Percentiles rank a stretch among this genome's conserved stretches.
phyloP scores from a whole-genome alignment of 495 filamentous ascomycete genomes.

The Xylaria grammica region DNA sequence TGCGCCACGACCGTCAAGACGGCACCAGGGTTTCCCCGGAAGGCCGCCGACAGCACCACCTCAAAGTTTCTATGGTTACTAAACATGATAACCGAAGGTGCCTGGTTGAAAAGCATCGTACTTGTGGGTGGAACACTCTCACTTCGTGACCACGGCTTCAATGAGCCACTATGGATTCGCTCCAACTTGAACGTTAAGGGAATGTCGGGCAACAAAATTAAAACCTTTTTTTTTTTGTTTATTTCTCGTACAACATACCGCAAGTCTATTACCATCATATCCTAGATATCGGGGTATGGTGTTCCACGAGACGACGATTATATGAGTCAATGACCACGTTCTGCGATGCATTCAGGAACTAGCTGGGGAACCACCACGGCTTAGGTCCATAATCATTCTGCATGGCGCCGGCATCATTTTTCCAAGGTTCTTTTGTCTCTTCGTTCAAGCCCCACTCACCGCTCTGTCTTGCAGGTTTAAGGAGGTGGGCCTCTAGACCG shows the following conservation, averaged over 20 bases:
- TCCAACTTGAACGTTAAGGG: conserved; percentile 3
- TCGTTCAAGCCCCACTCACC: conserved; percentile 5
- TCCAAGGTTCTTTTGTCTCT: conserved; percentile 14
- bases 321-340: conserved; percentile 23
- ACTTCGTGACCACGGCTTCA: not conserved
- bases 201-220: conserved; percentile 5
- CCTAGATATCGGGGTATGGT: conserved; percentile 12
- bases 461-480: conserved; percentile 23
- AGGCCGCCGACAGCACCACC: conserved; percentile 19
- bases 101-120: conserved; percentile 5
- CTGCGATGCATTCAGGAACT: conserved; percentile 22
- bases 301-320: conserved; percentile 24
- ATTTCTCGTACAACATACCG: conserved; percentile 8
- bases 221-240: conserved; percentile 4
- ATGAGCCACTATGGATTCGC: not conserved
- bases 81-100: not conserved
- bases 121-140: not conserved
- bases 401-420: conserved; percentile 21
- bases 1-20: conserved; percentile 32
- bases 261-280: conserved; percentile 8
- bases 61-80: conserved; percentile 16
- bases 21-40: conserved; percentile 11
- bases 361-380: conserved; percentile 13
- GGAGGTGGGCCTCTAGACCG: conserved; percentile 19
- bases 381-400: conserved; percentile 18